These are phyloP conservation scores for Psilocybe sp. DNA, from an alignment of 768 basidiomycete genomes.

Conservation along the genomic window DNA sequence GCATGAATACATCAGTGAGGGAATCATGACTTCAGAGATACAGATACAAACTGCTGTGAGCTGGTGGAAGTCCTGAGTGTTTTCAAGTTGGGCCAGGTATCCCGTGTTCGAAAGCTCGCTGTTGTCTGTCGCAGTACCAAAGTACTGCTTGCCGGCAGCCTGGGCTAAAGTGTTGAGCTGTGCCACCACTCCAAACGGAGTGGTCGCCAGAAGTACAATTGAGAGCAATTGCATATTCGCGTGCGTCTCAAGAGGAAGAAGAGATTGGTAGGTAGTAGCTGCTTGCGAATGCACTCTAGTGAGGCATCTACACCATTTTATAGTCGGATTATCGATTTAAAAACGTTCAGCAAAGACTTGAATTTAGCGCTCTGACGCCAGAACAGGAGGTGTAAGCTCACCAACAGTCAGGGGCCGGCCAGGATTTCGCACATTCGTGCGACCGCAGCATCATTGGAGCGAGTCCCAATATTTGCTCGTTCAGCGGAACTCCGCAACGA, in stretches of 20 bases:
- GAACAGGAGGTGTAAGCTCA: background rate
- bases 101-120: slow-evolving; percentile 39
- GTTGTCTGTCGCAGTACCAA: slow-evolving; percentile 29
- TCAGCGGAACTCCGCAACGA: background rate
- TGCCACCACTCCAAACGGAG: slow-evolving; percentile 8
- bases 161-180: slow-evolving; percentile 14
- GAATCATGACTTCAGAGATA: background rate
- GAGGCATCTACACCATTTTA: background rate
- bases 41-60: slow-evolving; percentile 36
- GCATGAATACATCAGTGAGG: background rate
- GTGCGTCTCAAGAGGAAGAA: no score
- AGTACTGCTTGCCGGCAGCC: slow-evolving; percentile 8
- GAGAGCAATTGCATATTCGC: background rate
- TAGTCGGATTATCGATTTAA: no score
- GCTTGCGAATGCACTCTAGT: background rate
- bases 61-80: slow-evolving; percentile 39
- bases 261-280: background rate
- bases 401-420: slow-evolving; percentile 3
- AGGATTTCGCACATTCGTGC: slow-evolving; percentile 19
- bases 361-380: background rate
- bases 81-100: slow-evolving; percentile 36
- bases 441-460: background rate
- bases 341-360: background rate
- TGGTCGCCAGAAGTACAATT: slow-evolving; percentile 3
- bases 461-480: background rate